Evolutionary conservation across 2,329 filamentous ascomycete genomes (phyloP).

Genomic region (Arthrobotrys sphaeroides): DNA sequence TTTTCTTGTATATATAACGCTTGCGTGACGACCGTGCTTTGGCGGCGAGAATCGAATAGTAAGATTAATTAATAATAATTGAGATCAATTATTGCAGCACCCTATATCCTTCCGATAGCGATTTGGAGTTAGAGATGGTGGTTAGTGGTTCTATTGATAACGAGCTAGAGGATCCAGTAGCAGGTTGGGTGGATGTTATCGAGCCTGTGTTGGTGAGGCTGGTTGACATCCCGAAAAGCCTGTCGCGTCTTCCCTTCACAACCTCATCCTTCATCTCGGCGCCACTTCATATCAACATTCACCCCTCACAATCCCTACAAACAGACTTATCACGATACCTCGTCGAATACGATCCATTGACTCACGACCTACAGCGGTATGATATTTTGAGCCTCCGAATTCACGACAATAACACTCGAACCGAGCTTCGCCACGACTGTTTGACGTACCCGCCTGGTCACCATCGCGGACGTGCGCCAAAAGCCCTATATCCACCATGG

Average conservation of each 20-base stretch:
- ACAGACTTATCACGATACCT: background rate
- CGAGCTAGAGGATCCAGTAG: background rate
- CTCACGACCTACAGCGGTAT: background rate
- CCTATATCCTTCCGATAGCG: background rate
- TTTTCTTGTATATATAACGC: slow-evolving; percentile 40
- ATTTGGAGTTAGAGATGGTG: background rate
- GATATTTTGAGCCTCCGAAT: slow-evolving; percentile 1
- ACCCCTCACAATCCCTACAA: slow-evolving; percentile 3
- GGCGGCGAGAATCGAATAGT: background rate
- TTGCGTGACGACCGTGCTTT: slow-evolving; percentile 12
- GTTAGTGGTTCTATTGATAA: background rate
- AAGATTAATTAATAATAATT: slow-evolving; percentile 15
- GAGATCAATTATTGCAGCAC: too few species aligned
- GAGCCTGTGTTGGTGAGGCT: slow-evolving; percentile 42
- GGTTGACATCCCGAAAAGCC: slow-evolving; percentile 43
- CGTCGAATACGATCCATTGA: slow-evolving; percentile 23
- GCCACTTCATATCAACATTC: slow-evolving; percentile 23
- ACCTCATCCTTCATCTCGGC: slow-evolving; percentile 30
- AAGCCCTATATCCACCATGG: slow-evolving; percentile 30
- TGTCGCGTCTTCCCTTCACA: slow-evolving; percentile 52
- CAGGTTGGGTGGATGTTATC: background rate
- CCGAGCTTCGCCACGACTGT: slow-evolving; percentile 8
- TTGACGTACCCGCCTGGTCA: background rate
- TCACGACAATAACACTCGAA: background rate
- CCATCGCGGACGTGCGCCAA: slow-evolving; percentile 36